Base-by-base conservation (phyloP, 441 rosid species). In the Adansonia gregorii region DNA sequence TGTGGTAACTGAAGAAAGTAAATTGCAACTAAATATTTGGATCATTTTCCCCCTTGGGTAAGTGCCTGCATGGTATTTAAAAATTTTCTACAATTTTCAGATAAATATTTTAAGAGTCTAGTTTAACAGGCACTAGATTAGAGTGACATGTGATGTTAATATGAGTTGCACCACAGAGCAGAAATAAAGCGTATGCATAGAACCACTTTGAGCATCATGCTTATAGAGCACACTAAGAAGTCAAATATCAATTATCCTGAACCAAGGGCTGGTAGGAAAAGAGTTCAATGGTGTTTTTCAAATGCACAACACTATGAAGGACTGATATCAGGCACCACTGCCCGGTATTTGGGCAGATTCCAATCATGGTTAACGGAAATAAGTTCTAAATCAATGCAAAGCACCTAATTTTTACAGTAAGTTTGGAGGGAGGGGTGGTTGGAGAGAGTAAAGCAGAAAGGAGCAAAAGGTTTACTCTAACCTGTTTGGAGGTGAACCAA, bases 141-240 rank as follows among this genome's bases (percentile, higher is more conserved):
- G 56, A 52, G 56, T 52, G 17, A 52, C 56, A 52, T 12, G 19
- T 14, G 17, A 52, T 35, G 39, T 35, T 35, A 3, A 35, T 20
- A 19, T 46, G 72, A 68, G 72, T n/a, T 43, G 0, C 39, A 35
- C 39, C 39, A 4, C 31, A 67, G 24, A 43, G 22, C 6, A 48
- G 41, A 68, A 20, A 68, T 12, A 69, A 6, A 69, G 58, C 59
- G 49, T 2, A 41, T 56, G 14, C 58, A 48, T 48, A 48, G 48
- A 54, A 17, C n/a, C 48, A 31, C 63, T 35, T 31, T 54, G 75
- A 54, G 31, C 27, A n/a, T 52, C 61, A 52, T 52, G 61, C 74
- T 15, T 8, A 52, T 14, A 52, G 15, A 71, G 61, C 52, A 71
- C 35, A 5, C 55, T 9, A 48, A 11, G 55, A 46, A 68, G 56